phyloP scores from a whole-genome alignment of 306 rosid species.

The Ormosia emarginata region DNA sequence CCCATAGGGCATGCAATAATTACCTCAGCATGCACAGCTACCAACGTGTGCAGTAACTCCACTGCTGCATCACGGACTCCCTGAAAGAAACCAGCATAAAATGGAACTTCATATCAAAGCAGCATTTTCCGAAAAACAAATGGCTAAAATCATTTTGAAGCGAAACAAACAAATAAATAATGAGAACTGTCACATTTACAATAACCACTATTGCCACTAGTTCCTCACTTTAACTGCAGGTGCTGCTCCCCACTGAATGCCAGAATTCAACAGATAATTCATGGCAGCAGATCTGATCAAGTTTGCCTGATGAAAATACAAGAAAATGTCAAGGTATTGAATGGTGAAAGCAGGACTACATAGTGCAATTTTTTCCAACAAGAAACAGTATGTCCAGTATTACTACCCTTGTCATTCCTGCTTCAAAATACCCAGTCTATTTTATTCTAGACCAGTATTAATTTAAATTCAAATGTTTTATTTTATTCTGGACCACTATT shows the following conservation, averaged over 20 bases:
- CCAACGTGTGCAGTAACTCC: constrained; percentile 91
- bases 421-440: not conserved
- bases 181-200: not conserved
- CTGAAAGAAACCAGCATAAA: constrained; percentile 43
- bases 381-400: not conserved
- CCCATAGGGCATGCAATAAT: constrained; percentile 19
- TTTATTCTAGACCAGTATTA: constrained; percentile 1
- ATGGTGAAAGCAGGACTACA: not conserved
- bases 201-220: constrained; percentile 21
- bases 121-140: not conserved
- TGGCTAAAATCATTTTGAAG: not conserved
- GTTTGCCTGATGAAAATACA: constrained; percentile 68
- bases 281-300: constrained; percentile 83
- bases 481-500: constrained; percentile 1
- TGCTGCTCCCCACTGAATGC: constrained; percentile 96
- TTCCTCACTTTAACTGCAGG: constrained; percentile 87
- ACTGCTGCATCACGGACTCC: constrained; percentile 97
- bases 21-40: constrained; percentile 99
- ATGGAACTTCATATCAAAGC: constrained; percentile 12
- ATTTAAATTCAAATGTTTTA: not conserved
- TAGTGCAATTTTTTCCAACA: constrained; percentile 12
- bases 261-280: constrained; percentile 85
- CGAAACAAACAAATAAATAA: not conserved
- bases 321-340: constrained; percentile 7
- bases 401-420: not conserved